phyloP scores from a whole-genome alignment of 2,329 filamentous ascomycete species.

The Colletotrichum gigasporum region DNA sequence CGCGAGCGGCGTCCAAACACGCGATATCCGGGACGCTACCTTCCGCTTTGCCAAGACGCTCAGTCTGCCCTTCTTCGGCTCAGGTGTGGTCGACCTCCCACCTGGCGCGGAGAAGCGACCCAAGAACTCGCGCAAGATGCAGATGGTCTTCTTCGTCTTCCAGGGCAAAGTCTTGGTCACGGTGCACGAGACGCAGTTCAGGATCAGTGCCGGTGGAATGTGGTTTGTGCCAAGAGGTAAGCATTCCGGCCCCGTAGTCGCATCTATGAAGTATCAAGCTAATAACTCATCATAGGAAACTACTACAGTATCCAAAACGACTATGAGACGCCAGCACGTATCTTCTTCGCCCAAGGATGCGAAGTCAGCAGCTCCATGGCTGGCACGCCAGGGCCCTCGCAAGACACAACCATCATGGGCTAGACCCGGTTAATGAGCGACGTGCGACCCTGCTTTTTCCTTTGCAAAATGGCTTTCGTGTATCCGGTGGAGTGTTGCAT shows the following conservation, averaged over 20 bases:
- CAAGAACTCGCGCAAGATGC: slow-evolving; percentile 95
- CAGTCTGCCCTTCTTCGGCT: slow-evolving; percentile 85
- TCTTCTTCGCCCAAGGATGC: slow-evolving; percentile 94
- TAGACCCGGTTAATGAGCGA: neutral
- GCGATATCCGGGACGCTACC: slow-evolving; percentile 69
- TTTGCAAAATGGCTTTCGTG: neutral
- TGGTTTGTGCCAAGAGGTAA: slow-evolving; percentile 96
- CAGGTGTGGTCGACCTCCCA: slow-evolving; percentile 88
- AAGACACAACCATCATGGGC: slow-evolving; percentile 28
- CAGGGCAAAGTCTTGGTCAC: slow-evolving; percentile 83
- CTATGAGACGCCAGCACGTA: slow-evolving; percentile 73
- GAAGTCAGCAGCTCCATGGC: slow-evolving; percentile 50
- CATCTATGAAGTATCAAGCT: no score
- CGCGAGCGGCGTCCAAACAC: slow-evolving; percentile 64
- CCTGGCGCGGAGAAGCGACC: slow-evolving; percentile 84
- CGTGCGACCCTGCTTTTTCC: neutral
- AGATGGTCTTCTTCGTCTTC: slow-evolving; percentile 95
- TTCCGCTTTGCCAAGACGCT: slow-evolving; percentile 93
- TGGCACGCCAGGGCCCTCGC: slow-evolving; percentile 1
- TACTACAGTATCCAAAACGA: slow-evolving; percentile 92
- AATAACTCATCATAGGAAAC: slow-evolving; percentile 70
- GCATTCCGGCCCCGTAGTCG: no score
- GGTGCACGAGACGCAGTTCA: slow-evolving; percentile 79
- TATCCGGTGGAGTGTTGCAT: neutral
- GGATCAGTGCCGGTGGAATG: slow-evolving; percentile 86